Conservation (phyloP, 192 early-diverging fungal genomes). For the Coemansia sp. region DNA sequence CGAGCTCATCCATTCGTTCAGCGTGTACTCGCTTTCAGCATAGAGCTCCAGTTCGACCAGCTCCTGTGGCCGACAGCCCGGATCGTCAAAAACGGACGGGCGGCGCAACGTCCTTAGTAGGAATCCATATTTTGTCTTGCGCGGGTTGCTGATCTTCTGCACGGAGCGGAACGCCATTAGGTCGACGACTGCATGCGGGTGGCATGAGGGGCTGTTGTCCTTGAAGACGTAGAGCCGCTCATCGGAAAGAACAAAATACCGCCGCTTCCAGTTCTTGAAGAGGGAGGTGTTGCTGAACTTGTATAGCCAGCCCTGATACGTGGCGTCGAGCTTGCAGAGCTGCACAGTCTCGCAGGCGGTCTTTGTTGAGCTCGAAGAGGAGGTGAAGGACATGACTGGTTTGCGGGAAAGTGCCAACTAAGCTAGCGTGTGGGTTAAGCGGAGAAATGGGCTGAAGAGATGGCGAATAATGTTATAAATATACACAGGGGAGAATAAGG, state of each 20-base stretch:
- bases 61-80: conserved; percentile 15
- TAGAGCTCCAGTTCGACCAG: conserved; percentile 50
- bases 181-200: conserved; percentile 31
- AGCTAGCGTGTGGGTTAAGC: no score
- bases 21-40: conserved; percentile 28
- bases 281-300: conserved; percentile 40
- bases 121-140: conserved; percentile 43
- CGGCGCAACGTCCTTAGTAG: conserved; percentile 39
- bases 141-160: conserved; percentile 40
- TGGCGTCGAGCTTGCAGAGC: conserved; percentile 36
- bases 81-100: conserved; percentile 49
- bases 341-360: conserved; percentile 34
- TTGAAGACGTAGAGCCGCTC: conserved; percentile 51
- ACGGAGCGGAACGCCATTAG: conserved; percentile 46
- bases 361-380: conserved; percentile 30
- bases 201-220: conserved; percentile 21
- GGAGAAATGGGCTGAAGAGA: no score
- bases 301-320: conserved; percentile 49
- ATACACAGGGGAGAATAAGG: background rate
- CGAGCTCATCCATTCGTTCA: conserved; percentile 42
- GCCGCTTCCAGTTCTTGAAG: conserved; percentile 41
- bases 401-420: background rate
- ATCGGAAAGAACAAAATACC: conserved; percentile 49
- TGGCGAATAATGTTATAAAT: no score
- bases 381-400: conserved; percentile 21